A percentile compares a stretch with the other conserved stretches of the same genome.
Evolutionary conservation across 768 basidiomycete genomes (phyloP).

Genomic region (Omphalotus guepiniiformis): DNA sequence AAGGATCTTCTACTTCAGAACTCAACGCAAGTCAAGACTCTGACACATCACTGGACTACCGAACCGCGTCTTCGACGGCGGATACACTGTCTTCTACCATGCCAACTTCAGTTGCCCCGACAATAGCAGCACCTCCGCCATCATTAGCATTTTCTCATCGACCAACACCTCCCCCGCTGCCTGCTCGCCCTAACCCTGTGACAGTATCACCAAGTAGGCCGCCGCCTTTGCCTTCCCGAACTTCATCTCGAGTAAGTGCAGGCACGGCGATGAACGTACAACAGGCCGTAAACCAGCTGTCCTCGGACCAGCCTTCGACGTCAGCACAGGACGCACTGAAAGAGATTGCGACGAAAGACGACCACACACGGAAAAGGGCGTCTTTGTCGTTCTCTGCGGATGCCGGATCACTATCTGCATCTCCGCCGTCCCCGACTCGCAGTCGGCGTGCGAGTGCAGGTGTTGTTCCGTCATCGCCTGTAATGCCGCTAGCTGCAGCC

Average conservation of each 20-base stretch:
- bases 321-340: constrained; percentile 55
- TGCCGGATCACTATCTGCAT: too few species aligned
- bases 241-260: constrained; percentile 2
- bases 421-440: background rate
- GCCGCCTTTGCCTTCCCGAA: constrained; percentile 10
- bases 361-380: constrained; percentile 24
- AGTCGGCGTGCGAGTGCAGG: background rate
- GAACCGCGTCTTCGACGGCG: background rate
- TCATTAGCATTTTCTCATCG: constrained; percentile 22
- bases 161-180: constrained; percentile 33
- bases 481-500: too few species aligned
- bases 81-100: background rate
- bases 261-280: background rate
- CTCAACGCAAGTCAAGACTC: too few species aligned
- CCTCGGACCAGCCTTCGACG: constrained; percentile 17
- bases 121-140: constrained; percentile 9
- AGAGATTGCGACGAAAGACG: constrained; percentile 48
- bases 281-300: constrained; percentile 19
- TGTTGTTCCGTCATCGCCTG: background rate
- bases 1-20: too few species aligned
- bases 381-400: constrained; percentile 12
- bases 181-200: constrained; percentile 36
- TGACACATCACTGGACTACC: too few species aligned
- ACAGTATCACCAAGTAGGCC: constrained; percentile 15
- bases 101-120: constrained; percentile 17